phyloP scores from a whole-genome alignment of 2,329 filamentous ascomycete species.

The Ilyonectria sp. region DNA sequence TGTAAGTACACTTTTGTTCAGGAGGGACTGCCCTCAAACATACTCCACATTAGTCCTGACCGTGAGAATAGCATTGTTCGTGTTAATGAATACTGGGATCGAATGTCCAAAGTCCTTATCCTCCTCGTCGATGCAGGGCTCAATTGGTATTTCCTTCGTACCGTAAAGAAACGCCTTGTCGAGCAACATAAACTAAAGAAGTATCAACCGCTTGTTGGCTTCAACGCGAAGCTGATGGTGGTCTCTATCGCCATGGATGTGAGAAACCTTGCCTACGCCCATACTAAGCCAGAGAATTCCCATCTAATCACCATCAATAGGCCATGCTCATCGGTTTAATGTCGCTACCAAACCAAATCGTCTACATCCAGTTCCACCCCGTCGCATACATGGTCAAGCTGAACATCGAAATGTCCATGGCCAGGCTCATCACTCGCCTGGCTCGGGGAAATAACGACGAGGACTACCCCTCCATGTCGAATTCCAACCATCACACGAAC shows the following conservation, averaged over 20 bases:
- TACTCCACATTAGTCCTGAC: not conserved
- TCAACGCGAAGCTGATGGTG: constrained; percentile 65
- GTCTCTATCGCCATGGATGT: constrained; percentile 67
- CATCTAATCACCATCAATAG: constrained; percentile 8
- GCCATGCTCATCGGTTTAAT: constrained; percentile 52
- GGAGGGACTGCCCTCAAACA: not conserved
- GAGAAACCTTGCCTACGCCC: constrained; percentile 26
- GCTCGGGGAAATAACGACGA: constrained; percentile 42
- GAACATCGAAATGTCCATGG: constrained; percentile 43
- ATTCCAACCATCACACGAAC: constrained; percentile 31
- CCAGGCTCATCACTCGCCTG: constrained; percentile 60
- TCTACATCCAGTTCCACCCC: constrained; percentile 67
- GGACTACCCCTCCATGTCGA: constrained; percentile 40
- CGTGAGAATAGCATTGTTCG: constrained; percentile 48
- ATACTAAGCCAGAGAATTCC: not conserved
- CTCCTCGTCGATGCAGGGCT: constrained; percentile 64
- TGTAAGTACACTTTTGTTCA: constrained; percentile 40
- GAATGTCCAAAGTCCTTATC: constrained; percentile 67
- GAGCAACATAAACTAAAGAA: constrained; percentile 64
- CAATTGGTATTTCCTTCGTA: constrained; percentile 67
- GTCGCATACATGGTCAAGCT: constrained; percentile 68
- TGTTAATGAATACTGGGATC: constrained; percentile 68
- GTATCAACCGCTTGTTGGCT: constrained; percentile 64
- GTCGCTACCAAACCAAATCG: constrained; percentile 52
- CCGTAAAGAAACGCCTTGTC: constrained; percentile 63